These are phyloP conservation scores for Phytophthora kernoviae DNA, from an alignment of 352 stramenopile species.

Conservation along the genomic window DNA sequence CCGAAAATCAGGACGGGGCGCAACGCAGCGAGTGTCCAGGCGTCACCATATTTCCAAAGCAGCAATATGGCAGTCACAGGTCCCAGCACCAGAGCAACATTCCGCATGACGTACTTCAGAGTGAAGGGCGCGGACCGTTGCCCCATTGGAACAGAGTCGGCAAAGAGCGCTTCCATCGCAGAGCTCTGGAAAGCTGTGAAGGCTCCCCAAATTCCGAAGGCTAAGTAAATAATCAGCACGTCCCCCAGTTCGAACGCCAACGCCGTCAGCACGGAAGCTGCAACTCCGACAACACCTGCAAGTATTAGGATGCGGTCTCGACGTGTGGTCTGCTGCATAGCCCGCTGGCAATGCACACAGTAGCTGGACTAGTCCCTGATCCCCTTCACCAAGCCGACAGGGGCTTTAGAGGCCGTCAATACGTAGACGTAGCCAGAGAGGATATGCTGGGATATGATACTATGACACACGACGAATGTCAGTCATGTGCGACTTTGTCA, in stretches of 20 bases:
- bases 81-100: slow-evolving; percentile 52
- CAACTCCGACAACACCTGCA: slow-evolving; percentile 43
- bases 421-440: slow-evolving; percentile 64
- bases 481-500: slow-evolving; percentile 2
- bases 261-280: slow-evolving; percentile 43
- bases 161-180: slow-evolving; percentile 81
- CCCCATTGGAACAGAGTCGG: slow-evolving; percentile 75
- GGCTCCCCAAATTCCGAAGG: slow-evolving; percentile 81
- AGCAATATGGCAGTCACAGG: slow-evolving; percentile 69
- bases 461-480: slow-evolving; percentile 13
- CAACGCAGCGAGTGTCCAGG: slow-evolving; percentile 73
- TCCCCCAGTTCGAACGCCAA: slow-evolving; percentile 49
- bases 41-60: slow-evolving; percentile 72
- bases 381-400: slow-evolving; percentile 46
- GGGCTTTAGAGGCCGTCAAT: slow-evolving; percentile 53
- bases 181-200: slow-evolving; percentile 81
- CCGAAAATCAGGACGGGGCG: slow-evolving; percentile 73
- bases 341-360: slow-evolving; percentile 59
- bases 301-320: slow-evolving; percentile 57
- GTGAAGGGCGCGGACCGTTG: slow-evolving; percentile 81
- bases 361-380: slow-evolving; percentile 63
- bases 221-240: slow-evolving; percentile 58
- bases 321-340: slow-evolving; percentile 55
- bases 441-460: slow-evolving; percentile 64
- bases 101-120: slow-evolving; percentile 68